These are phyloP conservation scores for Dactylella cylindrospora DNA, from an alignment of 2,329 filamentous ascomycete species.

Conservation along the genomic window DNA sequence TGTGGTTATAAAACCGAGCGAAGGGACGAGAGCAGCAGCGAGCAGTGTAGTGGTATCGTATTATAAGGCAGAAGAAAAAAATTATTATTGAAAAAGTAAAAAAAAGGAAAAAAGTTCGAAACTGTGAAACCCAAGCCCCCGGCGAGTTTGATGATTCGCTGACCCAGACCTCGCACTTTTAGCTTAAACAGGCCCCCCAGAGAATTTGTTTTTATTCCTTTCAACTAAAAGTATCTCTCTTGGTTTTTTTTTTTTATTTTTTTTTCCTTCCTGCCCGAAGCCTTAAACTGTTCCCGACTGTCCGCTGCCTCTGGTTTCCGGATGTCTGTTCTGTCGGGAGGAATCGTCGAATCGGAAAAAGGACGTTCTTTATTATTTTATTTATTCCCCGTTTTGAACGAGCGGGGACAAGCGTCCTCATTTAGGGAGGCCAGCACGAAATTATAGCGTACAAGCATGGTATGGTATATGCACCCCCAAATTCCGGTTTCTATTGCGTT, in stretches of 20 bases:
- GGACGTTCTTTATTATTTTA: conserved; percentile 16
- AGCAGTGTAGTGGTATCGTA: conserved; percentile 19
- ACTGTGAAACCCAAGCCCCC: conserved; percentile 16
- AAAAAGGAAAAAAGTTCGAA: conserved; percentile 15
- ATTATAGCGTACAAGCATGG: too few species aligned
- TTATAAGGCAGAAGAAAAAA: too few species aligned
- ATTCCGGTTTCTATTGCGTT: conserved; percentile 42
- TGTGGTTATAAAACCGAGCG: conserved; percentile 27
- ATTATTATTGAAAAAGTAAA: too few species aligned
- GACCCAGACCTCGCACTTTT: conserved; percentile 4
- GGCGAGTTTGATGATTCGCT: neutral
- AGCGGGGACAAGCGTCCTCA: conserved; percentile 32
- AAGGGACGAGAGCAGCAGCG: conserved; percentile 14
- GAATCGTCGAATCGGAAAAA: conserved; percentile 42
- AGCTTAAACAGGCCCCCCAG: too few species aligned
- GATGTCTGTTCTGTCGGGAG: conserved; percentile 5
- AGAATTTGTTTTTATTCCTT: conserved; percentile 13
- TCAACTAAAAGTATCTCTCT: too few species aligned
- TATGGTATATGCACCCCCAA: conserved; percentile 26
- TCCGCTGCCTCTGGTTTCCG: neutral
- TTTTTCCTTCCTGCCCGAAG: neutral
- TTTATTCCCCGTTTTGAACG: too few species aligned
- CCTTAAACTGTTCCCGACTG: conserved; percentile 3
- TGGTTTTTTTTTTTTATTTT: conserved; percentile 6
- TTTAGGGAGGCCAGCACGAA: conserved; percentile 31